phyloP scores from a whole-genome alignment of 192 early-diverging fungal genomes.

The Entomortierella beljakovae region DNA sequence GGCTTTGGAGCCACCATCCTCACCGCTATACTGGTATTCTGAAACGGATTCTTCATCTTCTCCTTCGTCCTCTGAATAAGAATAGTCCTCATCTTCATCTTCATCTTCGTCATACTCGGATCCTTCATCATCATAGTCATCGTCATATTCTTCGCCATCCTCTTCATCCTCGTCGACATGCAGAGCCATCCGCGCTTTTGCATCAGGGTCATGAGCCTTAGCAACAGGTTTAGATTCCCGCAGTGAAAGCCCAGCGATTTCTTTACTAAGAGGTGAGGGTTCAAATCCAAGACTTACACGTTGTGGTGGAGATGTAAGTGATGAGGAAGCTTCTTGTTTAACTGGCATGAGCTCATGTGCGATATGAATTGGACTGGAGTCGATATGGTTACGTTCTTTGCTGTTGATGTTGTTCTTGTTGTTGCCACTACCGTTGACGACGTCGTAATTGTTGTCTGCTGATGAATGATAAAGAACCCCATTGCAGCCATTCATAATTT shows the following conservation, averaged over 20 bases:
- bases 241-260: too few species aligned
- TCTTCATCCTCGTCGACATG: constrained; percentile 31
- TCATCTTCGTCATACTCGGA: constrained; percentile 19
- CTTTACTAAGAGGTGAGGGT: too few species aligned
- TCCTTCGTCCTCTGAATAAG: constrained; percentile 45
- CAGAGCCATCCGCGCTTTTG: constrained; percentile 15
- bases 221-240: too few species aligned
- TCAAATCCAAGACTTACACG: too few species aligned
- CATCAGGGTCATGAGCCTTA: too few species aligned
- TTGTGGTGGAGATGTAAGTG: too few species aligned
- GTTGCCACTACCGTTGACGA: neutral
- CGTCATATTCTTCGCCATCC: constrained; percentile 16
- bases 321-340: too few species aligned
- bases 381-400: neutral
- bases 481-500: too few species aligned
- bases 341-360: neutral
- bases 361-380: neutral
- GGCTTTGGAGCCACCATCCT: neutral
- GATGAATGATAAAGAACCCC: too few species aligned
- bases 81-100: constrained; percentile 39
- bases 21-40: constrained; percentile 23
- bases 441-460: neutral
- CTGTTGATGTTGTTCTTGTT: neutral
- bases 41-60: constrained; percentile 26
- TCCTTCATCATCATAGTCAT: constrained; percentile 10